These are phyloP conservation scores for Apophysomyces sp. DNA, from an alignment of 371 early-diverging fungal genomes.

Conservation along the genomic window DNA sequence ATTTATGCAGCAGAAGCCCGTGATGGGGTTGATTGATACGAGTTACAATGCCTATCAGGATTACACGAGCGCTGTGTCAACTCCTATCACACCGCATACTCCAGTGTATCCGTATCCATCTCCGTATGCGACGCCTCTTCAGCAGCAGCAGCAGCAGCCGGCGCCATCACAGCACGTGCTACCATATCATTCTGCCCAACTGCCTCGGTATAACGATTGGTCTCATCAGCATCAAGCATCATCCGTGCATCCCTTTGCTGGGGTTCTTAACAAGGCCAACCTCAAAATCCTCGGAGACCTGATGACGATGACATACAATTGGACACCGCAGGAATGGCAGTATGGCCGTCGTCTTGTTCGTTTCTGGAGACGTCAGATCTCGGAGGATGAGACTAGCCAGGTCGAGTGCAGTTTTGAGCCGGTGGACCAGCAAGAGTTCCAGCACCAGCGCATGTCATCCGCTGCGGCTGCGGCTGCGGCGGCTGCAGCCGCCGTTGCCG, in stretches of 20 bases:
- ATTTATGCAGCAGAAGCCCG: neutral
- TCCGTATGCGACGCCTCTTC: neutral
- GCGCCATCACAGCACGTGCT: neutral
- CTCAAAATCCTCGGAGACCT: slow-evolving; percentile 65
- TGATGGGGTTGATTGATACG: neutral
- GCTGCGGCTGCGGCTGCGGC: slow-evolving; percentile 18
- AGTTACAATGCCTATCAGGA: neutral
- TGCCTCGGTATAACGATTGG: neutral
- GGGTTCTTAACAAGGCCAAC: slow-evolving; percentile 69
- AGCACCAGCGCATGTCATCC: slow-evolving; percentile 16
- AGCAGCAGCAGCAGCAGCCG: slow-evolving; percentile 1
- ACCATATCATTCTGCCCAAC: neutral
- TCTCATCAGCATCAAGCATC: slow-evolving; percentile 2
- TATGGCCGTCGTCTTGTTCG: slow-evolving; percentile 71
- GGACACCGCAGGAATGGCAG: slow-evolving; percentile 65
- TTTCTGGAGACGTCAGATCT: slow-evolving; percentile 52
- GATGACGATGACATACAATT: slow-evolving; percentile 57
- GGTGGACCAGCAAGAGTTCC: slow-evolving; percentile 40
- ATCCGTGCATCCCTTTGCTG: slow-evolving; percentile 41
- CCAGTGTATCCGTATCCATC: neutral
- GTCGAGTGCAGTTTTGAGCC: slow-evolving; percentile 46
- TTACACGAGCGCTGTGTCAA: neutral
- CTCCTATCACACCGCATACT: neutral
- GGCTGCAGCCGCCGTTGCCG: slow-evolving; percentile 14
- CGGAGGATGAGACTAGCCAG: slow-evolving; percentile 4